Conservation (phyloP, 1,284 basidiomycete species). For the Mycena sp. region DNA sequence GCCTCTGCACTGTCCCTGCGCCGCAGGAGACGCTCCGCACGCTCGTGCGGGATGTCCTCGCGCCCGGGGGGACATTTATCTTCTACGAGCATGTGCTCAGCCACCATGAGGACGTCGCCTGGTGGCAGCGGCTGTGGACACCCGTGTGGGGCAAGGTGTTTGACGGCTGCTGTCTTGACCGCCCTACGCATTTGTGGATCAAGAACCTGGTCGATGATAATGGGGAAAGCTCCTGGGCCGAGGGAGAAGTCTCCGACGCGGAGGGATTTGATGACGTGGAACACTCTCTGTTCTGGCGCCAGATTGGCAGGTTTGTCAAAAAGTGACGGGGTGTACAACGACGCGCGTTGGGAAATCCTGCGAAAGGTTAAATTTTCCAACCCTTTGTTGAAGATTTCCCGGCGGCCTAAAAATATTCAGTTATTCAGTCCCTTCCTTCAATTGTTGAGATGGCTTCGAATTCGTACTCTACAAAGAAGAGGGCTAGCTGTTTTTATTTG, state of each 20-base stretch:
- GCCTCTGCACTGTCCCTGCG: constrained; percentile 66
- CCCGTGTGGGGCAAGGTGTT: constrained; percentile 67
- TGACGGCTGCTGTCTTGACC: constrained; percentile 69
- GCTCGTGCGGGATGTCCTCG: constrained; percentile 59
- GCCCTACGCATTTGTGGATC: constrained; percentile 64
- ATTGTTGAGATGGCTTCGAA: too few relatives aligned
- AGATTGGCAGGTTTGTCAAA: constrained; percentile 64
- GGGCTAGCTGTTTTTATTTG: too few relatives aligned
- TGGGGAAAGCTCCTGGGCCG: constrained; percentile 36
- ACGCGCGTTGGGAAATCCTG: too few relatives aligned
- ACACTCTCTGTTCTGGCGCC: constrained; percentile 65
- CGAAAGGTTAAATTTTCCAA: too few relatives aligned
- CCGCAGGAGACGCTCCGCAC: constrained; percentile 54
- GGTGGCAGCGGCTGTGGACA: constrained; percentile 76
- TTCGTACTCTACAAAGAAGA: too few relatives aligned
- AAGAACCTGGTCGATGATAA: constrained; percentile 45
- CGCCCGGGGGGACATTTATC: constrained; percentile 65
- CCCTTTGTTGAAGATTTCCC: too few relatives aligned
- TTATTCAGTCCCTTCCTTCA: too few relatives aligned
- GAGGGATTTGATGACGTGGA: constrained; percentile 51
- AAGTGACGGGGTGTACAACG: too few relatives aligned
- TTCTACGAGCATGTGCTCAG: constrained; percentile 73
- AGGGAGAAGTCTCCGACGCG: constrained; percentile 53
- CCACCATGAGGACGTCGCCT: constrained; percentile 54
- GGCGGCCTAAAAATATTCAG: too few relatives aligned